phyloP scores from a whole-genome alignment of 306 rosid genomes.

The Acacia acuminata region DNA sequence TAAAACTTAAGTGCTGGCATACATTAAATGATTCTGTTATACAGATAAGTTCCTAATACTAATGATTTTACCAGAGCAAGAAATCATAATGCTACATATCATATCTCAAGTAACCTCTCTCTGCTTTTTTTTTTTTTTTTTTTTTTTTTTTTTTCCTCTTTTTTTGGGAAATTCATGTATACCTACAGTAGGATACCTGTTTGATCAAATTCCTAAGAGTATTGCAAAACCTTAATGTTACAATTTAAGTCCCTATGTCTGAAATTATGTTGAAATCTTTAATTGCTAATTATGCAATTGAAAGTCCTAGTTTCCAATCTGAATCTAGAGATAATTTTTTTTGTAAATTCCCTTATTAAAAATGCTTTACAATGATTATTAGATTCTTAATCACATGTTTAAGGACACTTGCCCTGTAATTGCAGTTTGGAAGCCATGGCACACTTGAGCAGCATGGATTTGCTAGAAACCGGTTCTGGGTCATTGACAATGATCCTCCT shows the following conservation, averaged over 20 bases:
- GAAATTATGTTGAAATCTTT: neutral
- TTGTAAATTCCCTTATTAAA: neutral
- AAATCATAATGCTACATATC: neutral
- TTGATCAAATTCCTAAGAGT: neutral
- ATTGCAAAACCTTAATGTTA: neutral
- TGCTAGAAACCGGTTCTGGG: constrained; percentile 71
- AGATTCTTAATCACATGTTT: constrained; percentile 5
- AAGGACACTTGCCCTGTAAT: constrained; percentile 31
- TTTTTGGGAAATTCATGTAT: neutral
- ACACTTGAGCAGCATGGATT: constrained; percentile 73
- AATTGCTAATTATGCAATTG: constrained; percentile 6
- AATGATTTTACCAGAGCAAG: constrained; percentile 16
- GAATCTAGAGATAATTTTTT: neutral
- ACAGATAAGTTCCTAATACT: neutral
- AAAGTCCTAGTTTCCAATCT: constrained; percentile 17
- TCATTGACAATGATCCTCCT: constrained; percentile 53
- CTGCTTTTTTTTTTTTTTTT: neutral
- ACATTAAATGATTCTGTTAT: constrained; percentile 1
- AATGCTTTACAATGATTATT: neutral
- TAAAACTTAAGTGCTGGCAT: constrained; percentile 13
- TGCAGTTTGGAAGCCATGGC: constrained; percentile 68
- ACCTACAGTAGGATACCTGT: neutral
- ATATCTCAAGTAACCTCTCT: neutral
- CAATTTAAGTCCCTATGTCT: neutral
- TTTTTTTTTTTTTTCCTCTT: no score